Base-by-base conservation (phyloP, 2,329 filamentous ascomycete species). In the Alternaria hordeiaustralica region DNA sequence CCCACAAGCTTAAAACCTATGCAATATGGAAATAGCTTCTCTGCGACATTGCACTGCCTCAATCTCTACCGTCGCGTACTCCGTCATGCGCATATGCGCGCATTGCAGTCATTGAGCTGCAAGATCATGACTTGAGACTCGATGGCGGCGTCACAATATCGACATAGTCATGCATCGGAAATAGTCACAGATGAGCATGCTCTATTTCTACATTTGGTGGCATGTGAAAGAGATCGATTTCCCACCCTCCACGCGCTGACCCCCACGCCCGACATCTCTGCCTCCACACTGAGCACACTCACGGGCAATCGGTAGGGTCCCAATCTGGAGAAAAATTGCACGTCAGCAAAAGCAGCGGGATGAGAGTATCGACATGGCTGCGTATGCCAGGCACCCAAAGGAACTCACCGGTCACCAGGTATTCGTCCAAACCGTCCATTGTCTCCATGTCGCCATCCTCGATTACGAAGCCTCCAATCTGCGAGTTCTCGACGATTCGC, bases 341-440 rank as follows among this genome's bases (percentile, higher is more conserved):
- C 46, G 64, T 70, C 67, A 71, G 71, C 60, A 69, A 51, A 58
- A 57, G 57, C 36, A 64, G 55, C 54, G 10, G 13, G 21, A 53
- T 15, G 33, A 47, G 9, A n/a, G 13, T 21, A n/a, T 46, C 20
- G 23, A 65, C 10, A 20, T 36, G 49, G 15, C 30, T 53, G 49
- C 11, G 28, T 53, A 41, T 36, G 30, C 28, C 49, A 53, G 49
- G 6, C 56, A 45, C 26, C 8, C 18, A 28, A 25, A 55, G 20
- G 23, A 55, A 55, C 75, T 71, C 51, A 76, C 74, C 75, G 2
- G 90, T 93, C 2, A 93, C 90, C 25, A 94, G 82, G 72, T 88
- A 86, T 80, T 94, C 91, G 76, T 94, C 90, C 55, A 93, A 80
- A 0, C 72, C 84, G 73, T 92, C 88, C 84, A 94, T 80, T 6